Evolutionary conservation across 495 filamentous ascomycete genomes (phyloP), one percentile per base, ranked within the genome.

Genomic region (Annulohypoxylon nitens): DNA sequence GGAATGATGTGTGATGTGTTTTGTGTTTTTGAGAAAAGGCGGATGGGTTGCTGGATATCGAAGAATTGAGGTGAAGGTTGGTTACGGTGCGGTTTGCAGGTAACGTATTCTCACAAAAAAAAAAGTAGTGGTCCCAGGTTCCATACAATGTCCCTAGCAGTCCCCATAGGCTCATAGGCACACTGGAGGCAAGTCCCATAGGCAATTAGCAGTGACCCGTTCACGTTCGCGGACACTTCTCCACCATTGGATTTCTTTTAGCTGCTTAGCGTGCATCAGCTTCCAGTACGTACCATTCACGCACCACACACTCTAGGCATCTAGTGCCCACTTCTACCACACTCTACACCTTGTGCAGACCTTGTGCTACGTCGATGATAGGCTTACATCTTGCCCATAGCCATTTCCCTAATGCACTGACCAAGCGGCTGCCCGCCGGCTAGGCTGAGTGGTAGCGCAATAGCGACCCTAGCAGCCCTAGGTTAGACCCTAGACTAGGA

Each of bases 391-490:
- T 30, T 30, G 30, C 2, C 39, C 39, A 43, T 25, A 59, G 6
- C 2, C 45, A 34, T 39, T 59, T 37, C 18, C 54, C 36, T 54
- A 65, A 61, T 53, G 69, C 69, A 71, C 58, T 62, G 50, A 59
- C 59, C 59, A 64, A 50, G 64, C 50, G 33, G 70, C 64, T 63
- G 58, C 70, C 64, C 39, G 62, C 67, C 62, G 60, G 45, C 48
- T 26, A 36, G 65, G 51, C 33, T 68, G 53, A 10, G 8, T 25
- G 18, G 25, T 30, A 54, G 10, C 50, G 23, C 26, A 54, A 33
- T 54, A 54, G 50, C 26, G 50, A 54, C 50, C 43, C 43, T 47
- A 47, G 43, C 23, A 54, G 25, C 50, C 50, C 50, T 54, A 54
- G 50, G 8, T 33, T n/a, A 30, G 50, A 26, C 54, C 54, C 54